Conservation (phyloP, 2,329 filamentous ascomycete species). For the Proliferodiscus dingleyae region DNA sequence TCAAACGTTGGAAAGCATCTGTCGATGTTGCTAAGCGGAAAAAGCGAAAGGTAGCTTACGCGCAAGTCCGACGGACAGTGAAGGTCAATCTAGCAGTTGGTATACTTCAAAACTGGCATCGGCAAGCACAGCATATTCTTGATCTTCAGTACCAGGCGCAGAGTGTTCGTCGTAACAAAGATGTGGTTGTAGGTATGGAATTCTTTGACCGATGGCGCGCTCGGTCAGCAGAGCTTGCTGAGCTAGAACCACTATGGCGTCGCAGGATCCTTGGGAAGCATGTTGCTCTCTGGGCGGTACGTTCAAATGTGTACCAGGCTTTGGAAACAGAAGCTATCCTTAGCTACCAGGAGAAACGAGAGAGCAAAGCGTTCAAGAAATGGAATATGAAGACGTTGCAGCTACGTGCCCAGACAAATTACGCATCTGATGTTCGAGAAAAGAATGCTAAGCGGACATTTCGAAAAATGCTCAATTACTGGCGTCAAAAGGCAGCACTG, state of each 20-base stretch:
- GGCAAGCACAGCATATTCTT: slow-evolving; percentile 19
- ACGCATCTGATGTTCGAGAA: slow-evolving; percentile 27
- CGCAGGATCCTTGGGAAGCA: slow-evolving; percentile 23
- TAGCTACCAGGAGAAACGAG: slow-evolving; percentile 26
- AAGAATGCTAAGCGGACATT: slow-evolving; percentile 30
- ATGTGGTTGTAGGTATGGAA: slow-evolving; percentile 25
- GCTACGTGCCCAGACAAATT: slow-evolving; percentile 22
- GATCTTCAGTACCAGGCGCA: slow-evolving; percentile 27
- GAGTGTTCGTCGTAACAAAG: slow-evolving; percentile 22
- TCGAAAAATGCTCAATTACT: slow-evolving; percentile 31
- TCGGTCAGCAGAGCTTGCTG: slow-evolving; percentile 23
- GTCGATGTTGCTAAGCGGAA: slow-evolving; percentile 26
- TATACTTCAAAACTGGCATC: slow-evolving; percentile 24
- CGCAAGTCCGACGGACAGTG: slow-evolving; percentile 25
- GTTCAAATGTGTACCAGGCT: slow-evolving; percentile 17
- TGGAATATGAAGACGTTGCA: slow-evolving; percentile 30
- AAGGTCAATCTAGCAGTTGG: slow-evolving; percentile 28
- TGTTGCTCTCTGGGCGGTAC: slow-evolving; percentile 25
- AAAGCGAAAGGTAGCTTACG: slow-evolving; percentile 29
- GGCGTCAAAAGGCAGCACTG: slow-evolving; percentile 26
- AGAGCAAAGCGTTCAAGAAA: slow-evolving; percentile 26
- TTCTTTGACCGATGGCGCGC: slow-evolving; percentile 30
- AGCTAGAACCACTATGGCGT: slow-evolving; percentile 23
- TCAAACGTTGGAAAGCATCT: slow-evolving; percentile 29
- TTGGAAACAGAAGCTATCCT: slow-evolving; percentile 26